Percentiles rank a stretch among this genome's conserved stretches.
Conservation (phyloP, 192 early-diverging fungal genomes). For the Mortierella alpina region DNA sequence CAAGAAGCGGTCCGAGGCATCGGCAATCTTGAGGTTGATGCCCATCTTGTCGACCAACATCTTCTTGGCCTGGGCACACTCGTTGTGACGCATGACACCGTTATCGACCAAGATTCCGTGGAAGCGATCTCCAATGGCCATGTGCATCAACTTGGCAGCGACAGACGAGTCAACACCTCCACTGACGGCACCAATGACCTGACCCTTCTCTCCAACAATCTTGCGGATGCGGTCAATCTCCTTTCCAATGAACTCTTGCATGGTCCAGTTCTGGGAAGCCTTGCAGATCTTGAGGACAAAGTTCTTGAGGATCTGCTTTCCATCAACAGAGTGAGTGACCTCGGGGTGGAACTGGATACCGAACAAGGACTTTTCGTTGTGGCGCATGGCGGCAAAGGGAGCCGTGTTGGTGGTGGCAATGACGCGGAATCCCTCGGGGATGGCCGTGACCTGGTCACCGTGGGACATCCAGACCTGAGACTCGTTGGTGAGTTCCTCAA, state of each 20-base stretch:
- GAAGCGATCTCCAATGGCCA: slow-evolving; percentile 98
- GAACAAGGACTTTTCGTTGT: slow-evolving; percentile 83
- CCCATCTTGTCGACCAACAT: slow-evolving; percentile 89
- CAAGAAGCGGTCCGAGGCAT: slow-evolving; percentile 88
- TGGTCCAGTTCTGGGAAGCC: slow-evolving; percentile 91
- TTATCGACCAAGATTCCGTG: slow-evolving; percentile 98
- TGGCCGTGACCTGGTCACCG: slow-evolving; percentile 90
- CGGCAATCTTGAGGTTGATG: slow-evolving; percentile 95
- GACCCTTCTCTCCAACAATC: slow-evolving; percentile 90
- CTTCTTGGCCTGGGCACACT: slow-evolving; percentile 88
- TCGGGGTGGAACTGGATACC: slow-evolving; percentile 99
- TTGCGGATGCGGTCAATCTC: slow-evolving; percentile 93
- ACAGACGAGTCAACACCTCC: slow-evolving; percentile 98
- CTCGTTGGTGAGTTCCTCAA: slow-evolving; percentile 33
- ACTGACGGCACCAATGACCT: slow-evolving; percentile 96
- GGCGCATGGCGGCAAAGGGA: slow-evolving; percentile 90
- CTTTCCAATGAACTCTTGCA: slow-evolving; percentile 96
- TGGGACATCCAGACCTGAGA: slow-evolving; percentile 97
- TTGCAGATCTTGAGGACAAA: slow-evolving; percentile 94
- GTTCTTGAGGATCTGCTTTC: slow-evolving; percentile 87
- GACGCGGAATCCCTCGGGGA: slow-evolving; percentile 84
- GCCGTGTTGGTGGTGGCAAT: slow-evolving; percentile 90
- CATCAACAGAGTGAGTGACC: slow-evolving; percentile 95
- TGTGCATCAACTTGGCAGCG: slow-evolving; percentile 95
- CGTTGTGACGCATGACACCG: slow-evolving; percentile 98